A percentile compares a stretch with the other conserved stretches of the same genome.
phyloP scores from a whole-genome alignment of 345 rosid species.

The Eucalyptus marginata region DNA sequence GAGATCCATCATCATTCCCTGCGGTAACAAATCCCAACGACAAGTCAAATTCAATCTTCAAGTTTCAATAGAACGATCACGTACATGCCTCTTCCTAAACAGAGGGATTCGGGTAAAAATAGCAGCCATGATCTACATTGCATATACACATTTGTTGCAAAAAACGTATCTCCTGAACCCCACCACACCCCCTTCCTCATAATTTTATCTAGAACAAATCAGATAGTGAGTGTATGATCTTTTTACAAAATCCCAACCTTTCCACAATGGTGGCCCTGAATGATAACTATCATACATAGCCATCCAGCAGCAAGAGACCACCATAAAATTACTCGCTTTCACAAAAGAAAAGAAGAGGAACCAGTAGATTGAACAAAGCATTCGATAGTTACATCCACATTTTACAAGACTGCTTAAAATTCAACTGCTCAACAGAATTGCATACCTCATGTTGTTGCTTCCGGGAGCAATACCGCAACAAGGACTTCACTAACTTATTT shows the following conservation, averaged over 20 bases:
- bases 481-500: conserved; percentile 52
- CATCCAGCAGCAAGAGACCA: background rate
- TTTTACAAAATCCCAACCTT: background rate
- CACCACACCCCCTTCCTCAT: background rate
- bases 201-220: background rate
- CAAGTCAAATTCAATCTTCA: background rate
- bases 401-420: background rate
- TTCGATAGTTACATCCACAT: background rate
- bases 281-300: background rate
- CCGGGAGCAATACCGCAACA: conserved; percentile 55
- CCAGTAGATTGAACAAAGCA: background rate
- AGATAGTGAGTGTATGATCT: background rate
- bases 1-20: conserved; percentile 71
- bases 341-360: background rate
- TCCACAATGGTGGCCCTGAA: background rate
- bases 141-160: background rate
- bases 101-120: background rate
- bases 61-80: background rate
- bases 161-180: background rate
- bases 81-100: background rate
- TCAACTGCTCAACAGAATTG: background rate
- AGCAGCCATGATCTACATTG: background rate
- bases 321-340: background rate
- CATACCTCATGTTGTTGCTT: conserved; percentile 58
- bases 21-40: background rate